Evolutionary conservation across 768 basidiomycete species (phyloP).

Genomic region (Pleurotus tuoliensis): DNA sequence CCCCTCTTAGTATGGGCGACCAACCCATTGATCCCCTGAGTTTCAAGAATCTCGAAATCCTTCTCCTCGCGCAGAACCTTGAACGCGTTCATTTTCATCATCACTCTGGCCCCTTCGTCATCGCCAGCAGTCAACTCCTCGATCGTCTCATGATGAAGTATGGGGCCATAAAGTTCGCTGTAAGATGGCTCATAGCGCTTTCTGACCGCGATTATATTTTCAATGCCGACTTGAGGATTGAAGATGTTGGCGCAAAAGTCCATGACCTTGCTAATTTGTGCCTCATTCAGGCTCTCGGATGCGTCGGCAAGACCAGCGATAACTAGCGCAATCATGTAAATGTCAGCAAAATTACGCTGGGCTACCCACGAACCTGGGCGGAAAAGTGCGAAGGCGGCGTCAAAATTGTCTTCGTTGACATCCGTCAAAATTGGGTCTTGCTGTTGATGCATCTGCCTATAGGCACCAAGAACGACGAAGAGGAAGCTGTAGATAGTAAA

Average conservation of each 20-base stretch:
- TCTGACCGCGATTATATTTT: constrained; percentile 13
- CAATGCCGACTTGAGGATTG: constrained; percentile 13
- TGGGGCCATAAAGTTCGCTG: constrained; percentile 15
- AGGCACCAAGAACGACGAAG: constrained; percentile 47
- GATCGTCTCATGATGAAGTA: constrained; percentile 17
- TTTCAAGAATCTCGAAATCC: constrained; percentile 8
- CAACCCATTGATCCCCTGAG: constrained; percentile 3
- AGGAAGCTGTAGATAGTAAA: constrained; percentile 32
- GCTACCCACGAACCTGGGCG: constrained; percentile 28
- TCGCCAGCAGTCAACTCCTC: constrained; percentile 15
- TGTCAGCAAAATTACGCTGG: background rate
- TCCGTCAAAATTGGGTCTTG: constrained; percentile 34
- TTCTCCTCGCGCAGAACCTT: constrained; percentile 25
- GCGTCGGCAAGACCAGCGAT: constrained; percentile 21
- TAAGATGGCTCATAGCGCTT: constrained; percentile 17
- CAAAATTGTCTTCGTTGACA: constrained; percentile 43
- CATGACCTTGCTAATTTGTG: constrained; percentile 16
- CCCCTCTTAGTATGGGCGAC: background rate
- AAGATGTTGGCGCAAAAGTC: constrained; percentile 19
- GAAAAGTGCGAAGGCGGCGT: constrained; percentile 43
- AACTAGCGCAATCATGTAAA: constrained; percentile 11
- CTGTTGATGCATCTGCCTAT: constrained; percentile 48
- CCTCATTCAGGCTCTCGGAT: constrained; percentile 20
- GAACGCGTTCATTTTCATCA: constrained; percentile 43
- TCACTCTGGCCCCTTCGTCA: constrained; percentile 28